Conservation (phyloP, 2,329 filamentous ascomycete genomes). For the Arthrobotrys musiformis region DNA sequence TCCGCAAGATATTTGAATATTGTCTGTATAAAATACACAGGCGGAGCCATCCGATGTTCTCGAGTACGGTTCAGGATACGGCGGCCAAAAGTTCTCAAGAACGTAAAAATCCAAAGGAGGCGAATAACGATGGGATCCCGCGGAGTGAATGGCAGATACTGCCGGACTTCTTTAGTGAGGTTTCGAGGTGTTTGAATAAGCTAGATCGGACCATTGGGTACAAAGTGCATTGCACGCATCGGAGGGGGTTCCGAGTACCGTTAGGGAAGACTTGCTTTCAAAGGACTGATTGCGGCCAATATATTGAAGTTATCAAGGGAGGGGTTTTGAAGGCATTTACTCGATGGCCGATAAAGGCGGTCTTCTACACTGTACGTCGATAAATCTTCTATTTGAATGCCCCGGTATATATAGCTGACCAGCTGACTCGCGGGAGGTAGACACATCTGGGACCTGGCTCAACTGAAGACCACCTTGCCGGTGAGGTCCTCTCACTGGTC, state of each 20-base stretch:
- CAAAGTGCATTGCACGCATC: constrained; percentile 42
- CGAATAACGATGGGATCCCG: constrained; percentile 14
- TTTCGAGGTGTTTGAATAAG: constrained; percentile 42
- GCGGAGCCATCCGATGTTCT: constrained; percentile 37
- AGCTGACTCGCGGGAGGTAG: neutral
- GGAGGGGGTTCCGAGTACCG: constrained; percentile 42
- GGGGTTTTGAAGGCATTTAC: constrained; percentile 36
- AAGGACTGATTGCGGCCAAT: constrained; percentile 45
- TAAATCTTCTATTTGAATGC: neutral
- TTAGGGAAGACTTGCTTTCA: constrained; percentile 38
- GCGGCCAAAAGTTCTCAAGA: constrained; percentile 1
- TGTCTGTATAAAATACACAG: constrained; percentile 29
- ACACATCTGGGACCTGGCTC: constrained; percentile 38
- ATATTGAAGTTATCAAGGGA: constrained; percentile 39
- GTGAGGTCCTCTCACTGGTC: constrained; percentile 42
- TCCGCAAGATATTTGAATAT: constrained; percentile 33
- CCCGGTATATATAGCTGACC: neutral
- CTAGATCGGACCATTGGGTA: constrained; percentile 42
- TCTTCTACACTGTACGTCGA: constrained; percentile 41
- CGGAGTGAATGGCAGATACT: constrained; percentile 41
- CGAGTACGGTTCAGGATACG: neutral
- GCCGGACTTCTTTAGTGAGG: constrained; percentile 47
- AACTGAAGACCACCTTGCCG: constrained; percentile 35
- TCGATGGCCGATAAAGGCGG: constrained; percentile 45
- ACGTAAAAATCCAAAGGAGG: neutral